These are phyloP conservation scores for Echria macrotheca DNA, from an alignment of 495 filamentous ascomycete genomes.

Conservation along the genomic window DNA sequence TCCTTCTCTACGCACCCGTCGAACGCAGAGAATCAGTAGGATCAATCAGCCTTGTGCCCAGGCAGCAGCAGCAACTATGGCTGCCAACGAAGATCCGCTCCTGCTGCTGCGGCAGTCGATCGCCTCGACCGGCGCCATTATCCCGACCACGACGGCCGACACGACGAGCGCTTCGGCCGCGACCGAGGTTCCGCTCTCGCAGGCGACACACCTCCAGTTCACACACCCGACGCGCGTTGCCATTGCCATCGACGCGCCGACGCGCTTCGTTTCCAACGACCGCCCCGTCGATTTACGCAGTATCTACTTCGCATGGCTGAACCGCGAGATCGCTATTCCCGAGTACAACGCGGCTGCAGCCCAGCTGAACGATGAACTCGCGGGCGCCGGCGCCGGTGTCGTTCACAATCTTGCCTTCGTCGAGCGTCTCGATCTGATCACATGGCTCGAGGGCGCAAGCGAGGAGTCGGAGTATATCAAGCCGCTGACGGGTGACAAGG, in stretches of 20 bases:
- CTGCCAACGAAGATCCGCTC: constrained; percentile 58
- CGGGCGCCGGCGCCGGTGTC: constrained; percentile 48
- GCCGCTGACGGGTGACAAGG: constrained; percentile 60
- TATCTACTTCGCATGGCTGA: constrained; percentile 92
- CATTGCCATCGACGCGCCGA: constrained; percentile 69
- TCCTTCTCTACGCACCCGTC: no score
- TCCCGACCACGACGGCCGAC: constrained; percentile 63
- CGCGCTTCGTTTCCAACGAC: constrained; percentile 68
- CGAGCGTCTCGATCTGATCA: constrained; percentile 82
- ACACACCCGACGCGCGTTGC: constrained; percentile 53
- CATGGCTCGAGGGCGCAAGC: constrained; percentile 82
- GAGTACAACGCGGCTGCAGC: constrained; percentile 84
- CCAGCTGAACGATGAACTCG: constrained; percentile 73
- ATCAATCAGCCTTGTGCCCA: no score
- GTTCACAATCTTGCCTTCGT: constrained; percentile 86
- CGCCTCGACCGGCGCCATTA: constrained; percentile 54
- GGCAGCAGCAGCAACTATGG: constrained; percentile 32
- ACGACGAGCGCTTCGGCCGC: constrained; percentile 20
- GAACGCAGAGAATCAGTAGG: no score
- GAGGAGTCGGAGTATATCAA: constrained; percentile 92
- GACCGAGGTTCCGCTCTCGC: constrained; percentile 50
- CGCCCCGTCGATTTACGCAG: constrained; percentile 80
- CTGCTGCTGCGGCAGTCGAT: constrained; percentile 75
- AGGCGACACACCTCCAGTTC: constrained; percentile 82
- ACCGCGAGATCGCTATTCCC: constrained; percentile 78